A percentile compares a stretch with the other conserved stretches of the same genome.
These are phyloP conservation scores for Cryptococcus sp. DNA, from an alignment of 1,284 basidiomycete genomes.

Conservation along the genomic window DNA sequence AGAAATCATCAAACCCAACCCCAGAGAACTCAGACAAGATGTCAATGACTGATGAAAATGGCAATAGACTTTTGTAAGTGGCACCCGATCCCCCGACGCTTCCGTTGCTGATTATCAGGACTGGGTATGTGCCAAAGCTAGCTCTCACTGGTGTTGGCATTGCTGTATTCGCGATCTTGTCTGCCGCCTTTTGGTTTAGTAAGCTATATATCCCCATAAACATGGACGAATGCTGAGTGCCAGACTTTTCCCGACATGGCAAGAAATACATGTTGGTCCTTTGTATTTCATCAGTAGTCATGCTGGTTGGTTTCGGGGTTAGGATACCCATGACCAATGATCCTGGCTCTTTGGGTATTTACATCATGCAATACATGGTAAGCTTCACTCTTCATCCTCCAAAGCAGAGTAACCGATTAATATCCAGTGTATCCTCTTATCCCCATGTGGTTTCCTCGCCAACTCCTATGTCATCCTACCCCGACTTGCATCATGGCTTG, in stretches of 20 bases:
- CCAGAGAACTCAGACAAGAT: no score
- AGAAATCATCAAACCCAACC: no score
- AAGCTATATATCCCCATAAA: constrained; percentile 4
- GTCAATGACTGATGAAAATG: not conserved
- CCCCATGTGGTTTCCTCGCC: constrained; percentile 72
- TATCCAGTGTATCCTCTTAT: constrained; percentile 25
- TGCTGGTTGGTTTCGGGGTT: constrained; percentile 37
- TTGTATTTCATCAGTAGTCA: constrained; percentile 32
- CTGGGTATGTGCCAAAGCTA: constrained; percentile 21
- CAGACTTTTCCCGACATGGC: constrained; percentile 17
- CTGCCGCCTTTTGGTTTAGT: constrained; percentile 15
- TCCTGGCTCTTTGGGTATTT: constrained; percentile 46
- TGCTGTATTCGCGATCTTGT: constrained; percentile 11
- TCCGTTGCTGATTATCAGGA: constrained; percentile 9
- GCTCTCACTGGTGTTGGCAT: constrained; percentile 13
- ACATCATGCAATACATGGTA: constrained; percentile 59
- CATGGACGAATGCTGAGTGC: not conserved
- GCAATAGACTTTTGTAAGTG: constrained; percentile 7
- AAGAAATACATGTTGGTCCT: constrained; percentile 26
- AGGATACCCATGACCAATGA: constrained; percentile 46
- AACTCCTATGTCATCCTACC: constrained; percentile 66
- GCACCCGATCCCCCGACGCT: not conserved
- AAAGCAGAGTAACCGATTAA: not conserved
- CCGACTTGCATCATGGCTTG: constrained; percentile 56
- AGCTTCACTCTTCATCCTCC: constrained; percentile 14